phyloP scores from a whole-genome alignment of 495 filamentous ascomycete genomes.

The Baudoinia panamericana region DNA sequence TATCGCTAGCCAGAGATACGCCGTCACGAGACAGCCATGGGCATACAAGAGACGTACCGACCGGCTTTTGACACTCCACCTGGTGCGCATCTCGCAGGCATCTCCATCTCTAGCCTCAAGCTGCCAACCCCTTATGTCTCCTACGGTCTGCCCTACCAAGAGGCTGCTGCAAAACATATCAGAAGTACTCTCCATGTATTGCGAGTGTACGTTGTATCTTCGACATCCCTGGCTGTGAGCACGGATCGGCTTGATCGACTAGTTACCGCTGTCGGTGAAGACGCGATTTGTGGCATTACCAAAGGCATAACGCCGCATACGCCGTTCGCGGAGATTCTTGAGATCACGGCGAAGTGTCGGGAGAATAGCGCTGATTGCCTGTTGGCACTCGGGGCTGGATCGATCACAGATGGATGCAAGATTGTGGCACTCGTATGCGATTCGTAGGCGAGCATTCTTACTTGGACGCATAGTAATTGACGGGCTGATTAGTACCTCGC shows the following conservation, averaged over 20 bases:
- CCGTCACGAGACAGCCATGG: not conserved
- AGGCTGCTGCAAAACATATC: conserved; percentile 30
- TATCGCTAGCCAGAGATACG: no score
- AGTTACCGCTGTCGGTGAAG: conserved; percentile 31
- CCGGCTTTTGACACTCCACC: conserved; percentile 2
- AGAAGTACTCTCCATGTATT: conserved; percentile 38
- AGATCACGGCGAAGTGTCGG: conserved; percentile 40
- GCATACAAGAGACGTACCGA: not conserved
- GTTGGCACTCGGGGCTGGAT: conserved; percentile 49
- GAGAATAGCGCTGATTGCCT: conserved; percentile 40
- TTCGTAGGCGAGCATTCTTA: conserved; percentile 8
- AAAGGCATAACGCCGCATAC: conserved; percentile 49
- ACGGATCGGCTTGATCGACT: conserved; percentile 39
- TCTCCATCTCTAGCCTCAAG: not conserved
- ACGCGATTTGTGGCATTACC: conserved; percentile 37
- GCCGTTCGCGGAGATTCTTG: conserved; percentile 45
- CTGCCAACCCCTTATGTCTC: conserved; percentile 21
- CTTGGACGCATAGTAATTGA: no score
- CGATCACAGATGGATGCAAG: conserved; percentile 49
- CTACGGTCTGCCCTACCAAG: conserved; percentile 27
- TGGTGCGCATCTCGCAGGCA: conserved; percentile 2
- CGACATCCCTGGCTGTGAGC: conserved; percentile 42
- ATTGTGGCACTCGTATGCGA: conserved; percentile 38
- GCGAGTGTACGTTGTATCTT: conserved; percentile 48
- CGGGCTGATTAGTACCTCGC: conserved; percentile 24